These are phyloP conservation scores for Salix brachista DNA, from an alignment of 345 rosid genomes.

Conservation along the genomic window DNA sequence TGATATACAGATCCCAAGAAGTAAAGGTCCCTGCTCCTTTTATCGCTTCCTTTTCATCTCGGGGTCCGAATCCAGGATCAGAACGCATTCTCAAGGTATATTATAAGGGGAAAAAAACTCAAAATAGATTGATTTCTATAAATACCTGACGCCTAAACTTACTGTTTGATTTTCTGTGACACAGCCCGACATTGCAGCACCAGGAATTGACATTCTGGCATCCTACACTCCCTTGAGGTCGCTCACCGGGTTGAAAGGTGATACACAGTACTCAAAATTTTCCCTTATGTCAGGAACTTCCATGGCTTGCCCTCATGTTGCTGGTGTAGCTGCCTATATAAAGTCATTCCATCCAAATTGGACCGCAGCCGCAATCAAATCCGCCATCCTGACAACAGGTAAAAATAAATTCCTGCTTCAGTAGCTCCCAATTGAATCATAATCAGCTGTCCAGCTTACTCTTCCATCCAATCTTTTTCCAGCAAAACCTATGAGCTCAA, in stretches of 20 bases:
- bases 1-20: constrained; percentile 54
- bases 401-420: background rate
- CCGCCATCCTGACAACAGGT: constrained; percentile 92
- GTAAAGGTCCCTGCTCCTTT: constrained; percentile 60
- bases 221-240: constrained; percentile 72
- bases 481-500: constrained; percentile 70
- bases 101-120: background rate
- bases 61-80: constrained; percentile 87
- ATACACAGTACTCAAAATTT: constrained; percentile 67
- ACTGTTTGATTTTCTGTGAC: background rate
- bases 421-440: too few species aligned
- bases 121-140: background rate
- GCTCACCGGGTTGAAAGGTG: constrained; percentile 76
- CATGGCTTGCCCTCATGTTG: constrained; percentile 89
- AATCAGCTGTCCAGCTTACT: background rate
- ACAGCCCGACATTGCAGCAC: constrained; percentile 92
- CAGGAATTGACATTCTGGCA: constrained; percentile 79
- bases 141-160: background rate
- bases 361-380: constrained; percentile 77
- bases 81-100: constrained; percentile 64
- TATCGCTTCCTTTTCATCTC: constrained; percentile 79
- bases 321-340: constrained; percentile 80
- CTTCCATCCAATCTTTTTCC: background rate
- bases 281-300: constrained; percentile 86
- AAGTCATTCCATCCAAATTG: constrained; percentile 88